Conservation (phyloP, 2,329 filamentous ascomycete genomes). For the Sclerotinia sclerotiorum region DNA sequence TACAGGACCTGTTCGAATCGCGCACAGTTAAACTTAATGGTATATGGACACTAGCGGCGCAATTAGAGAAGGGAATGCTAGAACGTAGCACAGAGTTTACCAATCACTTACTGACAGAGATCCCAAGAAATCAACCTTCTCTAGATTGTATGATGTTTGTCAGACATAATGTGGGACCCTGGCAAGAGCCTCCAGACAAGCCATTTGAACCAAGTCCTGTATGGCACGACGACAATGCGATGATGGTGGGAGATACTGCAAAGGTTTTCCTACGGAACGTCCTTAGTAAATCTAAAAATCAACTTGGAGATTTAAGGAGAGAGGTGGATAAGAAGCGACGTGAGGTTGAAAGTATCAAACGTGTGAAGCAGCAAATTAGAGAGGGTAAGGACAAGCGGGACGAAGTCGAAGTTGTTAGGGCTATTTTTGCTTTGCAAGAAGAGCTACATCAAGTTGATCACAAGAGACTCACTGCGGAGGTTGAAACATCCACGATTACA, state of each 20-base stretch:
- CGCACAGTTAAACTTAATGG: slow-evolving; percentile 79
- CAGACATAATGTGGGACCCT: slow-evolving; percentile 79
- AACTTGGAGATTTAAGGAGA: slow-evolving; percentile 74
- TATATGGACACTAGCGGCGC: slow-evolving; percentile 78
- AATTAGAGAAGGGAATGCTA: slow-evolving; percentile 78
- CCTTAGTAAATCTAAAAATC: slow-evolving; percentile 83
- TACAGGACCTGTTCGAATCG: slow-evolving; percentile 93
- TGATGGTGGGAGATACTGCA: slow-evolving; percentile 82
- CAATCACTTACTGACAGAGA: slow-evolving; percentile 73
- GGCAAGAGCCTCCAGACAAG: slow-evolving; percentile 82
- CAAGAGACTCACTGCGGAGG: slow-evolving; percentile 81
- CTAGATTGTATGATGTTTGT: slow-evolving; percentile 99
- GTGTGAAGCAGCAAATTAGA: slow-evolving; percentile 70
- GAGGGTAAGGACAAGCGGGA: slow-evolving; percentile 87
- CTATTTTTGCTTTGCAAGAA: slow-evolving; percentile 83
- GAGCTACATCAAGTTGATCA: slow-evolving; percentile 81
- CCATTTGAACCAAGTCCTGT: slow-evolving; percentile 91
- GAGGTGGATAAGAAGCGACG: slow-evolving; percentile 83
- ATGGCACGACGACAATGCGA: slow-evolving; percentile 89
- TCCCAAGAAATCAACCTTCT: slow-evolving; percentile 81
- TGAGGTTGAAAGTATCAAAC: slow-evolving; percentile 78
- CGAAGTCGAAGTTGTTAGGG: slow-evolving; percentile 78
- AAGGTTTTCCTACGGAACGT: slow-evolving; percentile 92
- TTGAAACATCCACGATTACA: slow-evolving; percentile 93
- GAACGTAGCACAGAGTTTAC: slow-evolving; percentile 71